Evolutionary conservation across 2,329 filamentous ascomycete genomes (phyloP), one percentile per base, ranked within the genome.

Genomic region (Biscogniauxia sp.): DNA sequence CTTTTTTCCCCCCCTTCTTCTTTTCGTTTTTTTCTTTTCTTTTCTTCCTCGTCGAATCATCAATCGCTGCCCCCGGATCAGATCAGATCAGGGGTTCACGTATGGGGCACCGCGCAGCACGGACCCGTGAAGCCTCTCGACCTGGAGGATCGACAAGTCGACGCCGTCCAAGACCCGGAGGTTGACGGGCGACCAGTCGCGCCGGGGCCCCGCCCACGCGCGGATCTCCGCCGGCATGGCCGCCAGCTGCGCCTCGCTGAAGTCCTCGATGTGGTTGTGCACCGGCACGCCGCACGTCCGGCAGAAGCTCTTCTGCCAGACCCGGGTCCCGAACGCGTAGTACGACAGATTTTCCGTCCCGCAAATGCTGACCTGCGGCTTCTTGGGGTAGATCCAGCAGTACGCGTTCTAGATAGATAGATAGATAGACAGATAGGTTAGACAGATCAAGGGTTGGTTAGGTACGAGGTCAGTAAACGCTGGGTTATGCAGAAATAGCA

Each of bases 201-300:
- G 23, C 20, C 64, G 61, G 6, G 63, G 56, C 15, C 41, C 51
- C 0, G 63, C 63, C 41, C 61, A 65, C 5, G 26, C 51, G 25
- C 65, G 71, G 1, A 59, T 57, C 0, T 49, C 6, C 20, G 73
- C 72, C 0, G 71, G 61, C 56, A 79, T 61, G 28, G 66, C 67
- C 5, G 71, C 73, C 6, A 75, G 37, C 54, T 75, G 67, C 9
- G 75, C 78, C 9, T 72, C 71, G 0, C 72, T 72, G 28, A 73
- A 55, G 11, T 68, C 52, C 8, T 64, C 68, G 13, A 62, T 58
- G 9, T 69, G 62, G 61, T 77, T 78, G 50, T 70, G 72, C 51
- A 82, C n/a, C 19, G 69, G 65, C 37, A 81, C 76, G 66, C 79
- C 80, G 67, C 80, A 83, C 8, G 61, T 75, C 61, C 72, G 73